Evolutionary conservation across 257 asterid genomes (phyloP), one percentile per base, ranked within the genome.

Genomic region (Lavandula angustifolia): DNA sequence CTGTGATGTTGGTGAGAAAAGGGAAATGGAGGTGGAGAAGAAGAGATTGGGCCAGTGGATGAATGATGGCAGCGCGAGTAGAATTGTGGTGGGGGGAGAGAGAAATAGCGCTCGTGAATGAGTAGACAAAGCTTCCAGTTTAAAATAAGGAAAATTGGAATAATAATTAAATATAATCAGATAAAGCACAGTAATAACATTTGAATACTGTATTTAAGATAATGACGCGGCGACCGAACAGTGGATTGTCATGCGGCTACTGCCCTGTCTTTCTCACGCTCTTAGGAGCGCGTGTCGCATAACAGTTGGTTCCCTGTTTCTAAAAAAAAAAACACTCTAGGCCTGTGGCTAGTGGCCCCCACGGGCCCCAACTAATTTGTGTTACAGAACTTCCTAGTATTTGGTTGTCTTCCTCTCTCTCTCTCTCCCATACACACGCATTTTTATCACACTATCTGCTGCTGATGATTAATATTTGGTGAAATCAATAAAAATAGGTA

Each of bases 151-250:
- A 46, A 12, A 38, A 44, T 46, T 41, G 14, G 67, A 33, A 6
- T 53, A 33, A 6, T 53, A 18, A 3, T 12, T 54, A 1, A 50
- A n/a, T 37, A 32, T 50, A 58, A 54, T 51, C 67, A 14, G 69
- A 62, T 63, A 38, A 50, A 76, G 40, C 57, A 57, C 69, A 57
- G 62, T 68, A 32, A 58, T 17, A 9, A 13, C 40, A 17, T 27
- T 14, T 32, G 4, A 11, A 7, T 46, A 49, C 53, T 34, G 49
- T 60, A 41, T 54, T 54, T 33, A 16, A 14, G 60, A 68, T 52
- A 72, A 60, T 72, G 78, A 75, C 68, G 76, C 70, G 79, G 84
- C 81, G 79, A 72, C 79, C 56, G 0, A 54, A 44, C 76, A 54
- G 67, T 64, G 67, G 76, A 48, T 60, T 54, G 44, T 61, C 1